Evolutionary conservation across 2,329 filamentous ascomycete genomes (phyloP).

Genomic region (Arthroderma sp.): DNA sequence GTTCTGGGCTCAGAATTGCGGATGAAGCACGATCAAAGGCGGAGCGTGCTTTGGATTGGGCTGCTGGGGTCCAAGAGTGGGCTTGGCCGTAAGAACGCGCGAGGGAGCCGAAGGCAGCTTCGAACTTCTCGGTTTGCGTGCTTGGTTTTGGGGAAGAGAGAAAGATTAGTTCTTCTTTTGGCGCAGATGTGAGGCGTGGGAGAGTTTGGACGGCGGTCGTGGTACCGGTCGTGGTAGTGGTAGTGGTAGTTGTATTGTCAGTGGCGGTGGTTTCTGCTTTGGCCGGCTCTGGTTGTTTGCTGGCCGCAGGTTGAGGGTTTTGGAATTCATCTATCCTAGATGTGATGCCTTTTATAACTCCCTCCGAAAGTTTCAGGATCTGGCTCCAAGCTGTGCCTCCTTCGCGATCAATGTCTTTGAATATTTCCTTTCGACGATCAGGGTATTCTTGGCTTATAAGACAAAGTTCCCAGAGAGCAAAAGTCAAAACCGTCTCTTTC

Average conservation of each 20-base stretch:
- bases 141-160: constrained; percentile 26
- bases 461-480: constrained; percentile 83
- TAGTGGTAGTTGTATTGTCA: neutral
- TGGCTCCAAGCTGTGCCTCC: constrained; percentile 73
- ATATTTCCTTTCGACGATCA: constrained; percentile 67
- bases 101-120: constrained; percentile 30
- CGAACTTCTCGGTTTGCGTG: constrained; percentile 24
- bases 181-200: constrained; percentile 36
- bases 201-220: constrained; percentile 30
- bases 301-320: constrained; percentile 27
- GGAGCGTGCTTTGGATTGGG: constrained; percentile 25
- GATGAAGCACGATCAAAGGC: constrained; percentile 27
- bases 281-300: constrained; percentile 7
- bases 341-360: constrained; percentile 54
- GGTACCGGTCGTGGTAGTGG: constrained; percentile 21
- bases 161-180: constrained; percentile 37
- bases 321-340: constrained; percentile 51
- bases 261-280: constrained; percentile 9
- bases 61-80: constrained; percentile 30
- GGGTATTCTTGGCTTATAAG: constrained; percentile 64
- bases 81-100: constrained; percentile 35
- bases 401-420: constrained; percentile 71
- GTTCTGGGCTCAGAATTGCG: constrained; percentile 26
- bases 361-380: constrained; percentile 55
- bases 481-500: constrained; percentile 63